Base-by-base conservation (phyloP, 169 alveolate species). In the Plasmodium chabaudi region DNA sequence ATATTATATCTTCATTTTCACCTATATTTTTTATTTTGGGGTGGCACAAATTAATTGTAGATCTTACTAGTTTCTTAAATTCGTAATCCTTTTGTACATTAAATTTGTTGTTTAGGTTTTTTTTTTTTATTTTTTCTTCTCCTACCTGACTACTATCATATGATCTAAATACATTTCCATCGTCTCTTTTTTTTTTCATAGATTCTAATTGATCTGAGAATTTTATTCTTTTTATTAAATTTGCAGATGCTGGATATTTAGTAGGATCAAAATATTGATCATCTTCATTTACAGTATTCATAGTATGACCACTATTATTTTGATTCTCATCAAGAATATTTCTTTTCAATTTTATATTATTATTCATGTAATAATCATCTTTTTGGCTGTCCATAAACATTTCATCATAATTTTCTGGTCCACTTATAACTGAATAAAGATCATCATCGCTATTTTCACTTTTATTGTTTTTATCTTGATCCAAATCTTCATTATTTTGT, bases 401-500 rank as follows among this genome's bases (percentile, higher is more conserved):
- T 4, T 49, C 68, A 57, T 77, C 51, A 23, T 65, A 74, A 55
- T 25, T 23, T 44, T 77, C 88, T 21, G 77, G 51, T 6, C 88
- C 88, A 59, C 88, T 77, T 15, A 77, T 77, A 42, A 77, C 88
- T 15, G 88, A 77, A 44, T 64, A 77, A 15, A 77, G 75, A 44
- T 77, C 88, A 44, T 77, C 88, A 44, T 77, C 88, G 1, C 51
- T 75, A 13, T 75, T 55, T 27, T 49, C 51, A 42, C 61, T 21
- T 12, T 34, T 51, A 12, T 46, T 73, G 49, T 56, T 1, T 15
- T 51, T 9, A 47, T 64, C 34, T 1, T 68, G 68, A 46, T 61
- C 19, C 10, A n/a, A 23, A 34, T 60, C 12, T 5, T 19, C 19
- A 15, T 17, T 10, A n/a, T 53, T 7, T 10, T 27, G 0, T n/a